A percentile compares a stretch with the other conserved stretches of the same genome.
Evolutionary conservation across 1,139 yeast genomes (phyloP).

Genomic region (Scheffersomyces cryptocercus): DNA sequence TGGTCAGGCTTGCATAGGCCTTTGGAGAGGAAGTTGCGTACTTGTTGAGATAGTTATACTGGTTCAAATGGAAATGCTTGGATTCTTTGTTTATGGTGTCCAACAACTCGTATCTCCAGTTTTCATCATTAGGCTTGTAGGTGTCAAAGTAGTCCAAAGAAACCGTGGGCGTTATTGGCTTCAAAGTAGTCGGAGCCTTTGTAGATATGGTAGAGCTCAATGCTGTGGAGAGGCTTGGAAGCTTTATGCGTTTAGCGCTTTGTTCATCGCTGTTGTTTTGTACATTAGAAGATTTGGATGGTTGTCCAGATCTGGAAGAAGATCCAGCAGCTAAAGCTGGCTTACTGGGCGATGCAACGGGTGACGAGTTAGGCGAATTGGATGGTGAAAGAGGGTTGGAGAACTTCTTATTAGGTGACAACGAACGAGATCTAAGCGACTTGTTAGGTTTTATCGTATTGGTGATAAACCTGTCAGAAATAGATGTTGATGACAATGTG

Average conservation of each 20-base stretch:
- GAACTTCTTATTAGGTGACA: slow-evolving; percentile 32
- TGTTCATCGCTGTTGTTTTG: neutral
- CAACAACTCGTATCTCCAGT: slow-evolving; percentile 47
- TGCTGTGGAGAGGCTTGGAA: slow-evolving; percentile 47
- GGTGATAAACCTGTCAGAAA: neutral
- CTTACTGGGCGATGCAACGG: slow-evolving; percentile 17
- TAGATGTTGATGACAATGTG: slow-evolving; percentile 3
- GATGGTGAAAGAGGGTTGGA: slow-evolving; percentile 33
- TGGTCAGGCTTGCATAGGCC: neutral
- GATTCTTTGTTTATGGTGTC: slow-evolving; percentile 38
- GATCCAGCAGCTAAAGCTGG: neutral
- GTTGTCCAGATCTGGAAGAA: neutral
- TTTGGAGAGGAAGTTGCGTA: slow-evolving; percentile 12
- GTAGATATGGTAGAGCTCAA: slow-evolving; percentile 26
- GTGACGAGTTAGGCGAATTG: slow-evolving; percentile 30
- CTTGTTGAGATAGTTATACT: slow-evolving; percentile 31
- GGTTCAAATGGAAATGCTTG: slow-evolving; percentile 29
- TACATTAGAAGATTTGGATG: neutral
- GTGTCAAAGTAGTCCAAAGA: slow-evolving; percentile 51
- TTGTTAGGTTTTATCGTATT: slow-evolving; percentile 7
- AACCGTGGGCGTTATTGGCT: slow-evolving; percentile 44
- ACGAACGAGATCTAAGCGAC: slow-evolving; percentile 30
- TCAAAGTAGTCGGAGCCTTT: slow-evolving; percentile 27
- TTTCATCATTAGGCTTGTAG: slow-evolving; percentile 48
- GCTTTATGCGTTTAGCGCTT: slow-evolving; percentile 17